Evolutionary conservation across 2,329 filamentous ascomycete genomes (phyloP), one percentile per base, ranked within the genome.

Genomic region (Geosmithia putterillii): DNA sequence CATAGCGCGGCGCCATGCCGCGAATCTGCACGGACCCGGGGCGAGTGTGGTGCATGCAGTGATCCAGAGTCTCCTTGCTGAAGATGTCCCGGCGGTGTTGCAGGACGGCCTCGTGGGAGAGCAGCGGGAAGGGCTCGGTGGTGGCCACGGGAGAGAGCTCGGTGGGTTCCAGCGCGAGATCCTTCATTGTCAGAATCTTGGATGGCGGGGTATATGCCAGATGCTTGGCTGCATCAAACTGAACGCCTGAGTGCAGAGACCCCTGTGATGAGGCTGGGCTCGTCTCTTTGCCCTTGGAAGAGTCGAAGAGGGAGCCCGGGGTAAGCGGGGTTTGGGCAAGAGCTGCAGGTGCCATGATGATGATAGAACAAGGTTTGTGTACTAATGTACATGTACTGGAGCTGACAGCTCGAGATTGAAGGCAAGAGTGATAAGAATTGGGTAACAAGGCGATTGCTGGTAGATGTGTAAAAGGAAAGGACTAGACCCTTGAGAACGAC

Each of bases 111-210:
- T 54, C 52, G 25, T 52, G 46, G 5, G 46, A 50, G 2, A 54
- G 44, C 6, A 61, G 45, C 1, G 57, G 56, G 40, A 61, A 60
- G 1, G 57, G 58, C 10, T 54, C 53, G 1, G 57, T 55, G n/a
- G 52, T 52, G 19, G 55, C 56, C 7, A 54, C 45, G 14, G 52
- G 46, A 1, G 54, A 55, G 14, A 57, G 44, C 1, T 37, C 46
- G 3, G 48, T 51, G 14, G 46, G 44, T 42, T 52, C 44, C 4
- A 50, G 44, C 3, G 12, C 46, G 15, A 54, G 43, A 40, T 54
- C 52, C 40, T 49, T 42, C 52, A 54, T 54, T 3, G 36, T 52
- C 17, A 54, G 45, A 25, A 52, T 48, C 4, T 35, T 39, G 2
- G 37, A 41, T 2, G 51, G 51, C 1, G 42, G 38, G 7, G 45